Conservation (phyloP, 495 filamentous ascomycete genomes). For the Aspergillus nidulans region DNA sequence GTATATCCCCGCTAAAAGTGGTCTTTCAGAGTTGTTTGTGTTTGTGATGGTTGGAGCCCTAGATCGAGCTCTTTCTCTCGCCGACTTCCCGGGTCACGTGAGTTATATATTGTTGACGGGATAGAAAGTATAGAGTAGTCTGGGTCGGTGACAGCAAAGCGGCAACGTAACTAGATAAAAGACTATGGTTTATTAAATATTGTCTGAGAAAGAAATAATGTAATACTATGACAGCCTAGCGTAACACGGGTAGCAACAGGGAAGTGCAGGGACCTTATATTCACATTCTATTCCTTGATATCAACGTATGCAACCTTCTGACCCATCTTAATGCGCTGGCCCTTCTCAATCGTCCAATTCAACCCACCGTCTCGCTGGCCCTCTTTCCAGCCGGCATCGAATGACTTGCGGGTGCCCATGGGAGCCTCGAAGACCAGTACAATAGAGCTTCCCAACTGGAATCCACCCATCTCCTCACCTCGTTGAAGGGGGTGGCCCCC, state of each 20-base stretch:
- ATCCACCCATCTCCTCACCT: slow-evolving; percentile 97
- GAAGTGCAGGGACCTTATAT: not conserved
- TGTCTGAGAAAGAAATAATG: too few species aligned
- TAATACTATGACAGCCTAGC: slow-evolving; percentile 1
- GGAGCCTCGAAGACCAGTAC: slow-evolving; percentile 97
- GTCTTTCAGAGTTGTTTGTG: not conserved
- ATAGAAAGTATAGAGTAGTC: not conserved
- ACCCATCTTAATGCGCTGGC: slow-evolving; percentile 84
- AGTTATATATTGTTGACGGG: not conserved
- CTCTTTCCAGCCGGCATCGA: slow-evolving; percentile 59
- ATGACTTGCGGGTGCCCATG: slow-evolving; percentile 55
- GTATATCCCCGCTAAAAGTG: not conserved
- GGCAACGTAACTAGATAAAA: not conserved
- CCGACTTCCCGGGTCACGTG: slow-evolving; percentile 11
- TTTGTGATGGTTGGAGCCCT: not conserved
- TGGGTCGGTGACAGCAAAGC: not conserved
- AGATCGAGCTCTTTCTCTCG: not conserved
- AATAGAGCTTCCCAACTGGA: slow-evolving; percentile 92
- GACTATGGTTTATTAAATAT: slow-evolving; percentile 6
- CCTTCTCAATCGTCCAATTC: slow-evolving; percentile 77
- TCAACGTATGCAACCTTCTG: slow-evolving; percentile 72
- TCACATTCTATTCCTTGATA: slow-evolving; percentile 14
- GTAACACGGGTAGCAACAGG: not conserved
- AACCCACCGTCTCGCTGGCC: slow-evolving; percentile 62
- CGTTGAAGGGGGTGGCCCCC: slow-evolving; percentile 76